These are phyloP conservation scores for Rhodotorula taiwanensis DNA, from an alignment of 768 basidiomycete species.

Conservation along the genomic window DNA sequence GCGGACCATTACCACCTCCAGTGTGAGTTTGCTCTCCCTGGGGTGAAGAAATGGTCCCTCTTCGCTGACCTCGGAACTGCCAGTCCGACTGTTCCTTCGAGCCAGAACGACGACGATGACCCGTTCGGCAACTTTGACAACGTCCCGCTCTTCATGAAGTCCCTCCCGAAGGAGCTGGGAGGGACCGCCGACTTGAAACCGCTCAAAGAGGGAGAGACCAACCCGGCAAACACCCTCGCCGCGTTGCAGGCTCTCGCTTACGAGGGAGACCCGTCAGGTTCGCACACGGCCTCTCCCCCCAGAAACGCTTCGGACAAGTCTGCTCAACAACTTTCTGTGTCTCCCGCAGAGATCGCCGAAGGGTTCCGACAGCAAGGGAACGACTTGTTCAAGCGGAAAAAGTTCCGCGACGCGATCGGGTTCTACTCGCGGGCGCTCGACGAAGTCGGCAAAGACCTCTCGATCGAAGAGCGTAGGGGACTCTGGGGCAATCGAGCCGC, in stretches of 20 bases:
- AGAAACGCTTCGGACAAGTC: neutral
- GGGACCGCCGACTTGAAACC: conserved; percentile 28
- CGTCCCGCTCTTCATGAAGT: conserved; percentile 87
- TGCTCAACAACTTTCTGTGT: neutral
- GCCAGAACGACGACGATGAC: conserved; percentile 1
- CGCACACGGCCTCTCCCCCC: conserved; percentile 45
- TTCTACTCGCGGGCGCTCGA: conserved; percentile 90
- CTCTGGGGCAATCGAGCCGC: conserved; percentile 85
- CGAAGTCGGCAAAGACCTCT: conserved; percentile 62
- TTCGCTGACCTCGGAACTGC: neutral
- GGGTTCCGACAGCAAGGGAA: conserved; percentile 96
- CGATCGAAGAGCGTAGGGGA: conserved; percentile 46
- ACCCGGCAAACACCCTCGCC: conserved; percentile 56
- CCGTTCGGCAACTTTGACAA: conserved; percentile 53
- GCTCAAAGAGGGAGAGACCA: conserved; percentile 52
- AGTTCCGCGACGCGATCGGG: conserved; percentile 74
- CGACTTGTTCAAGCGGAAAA: conserved; percentile 81
- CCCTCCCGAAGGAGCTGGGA: conserved; percentile 53
- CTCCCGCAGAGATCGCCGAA: conserved; percentile 73
- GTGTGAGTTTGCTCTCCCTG: no score
- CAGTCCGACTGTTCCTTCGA: neutral
- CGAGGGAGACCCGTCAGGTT: conserved; percentile 91
- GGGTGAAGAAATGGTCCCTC: no score
- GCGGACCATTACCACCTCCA: no score
- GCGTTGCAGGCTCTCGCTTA: conserved; percentile 78